A percentile compares a stretch with the other conserved stretches of the same genome.
Evolutionary conservation across 2,329 filamentous ascomycete species (phyloP).

Genomic region (Nothomitra cinnamomea): DNA sequence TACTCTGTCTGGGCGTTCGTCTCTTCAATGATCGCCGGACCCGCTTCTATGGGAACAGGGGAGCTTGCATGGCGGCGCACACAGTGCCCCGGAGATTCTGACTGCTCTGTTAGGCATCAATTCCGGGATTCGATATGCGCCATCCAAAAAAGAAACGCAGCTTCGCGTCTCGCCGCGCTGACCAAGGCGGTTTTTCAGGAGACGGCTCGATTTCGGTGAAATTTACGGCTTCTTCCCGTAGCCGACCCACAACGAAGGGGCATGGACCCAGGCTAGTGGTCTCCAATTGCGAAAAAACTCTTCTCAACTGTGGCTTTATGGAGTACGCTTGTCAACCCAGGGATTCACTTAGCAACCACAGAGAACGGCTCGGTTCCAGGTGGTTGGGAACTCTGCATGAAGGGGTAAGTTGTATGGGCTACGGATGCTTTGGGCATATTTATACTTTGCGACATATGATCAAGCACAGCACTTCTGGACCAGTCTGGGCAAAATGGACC

Average conservation of each 20-base stretch:
- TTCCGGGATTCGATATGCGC: background rate
- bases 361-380: conserved; percentile 1
- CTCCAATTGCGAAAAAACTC: no score
- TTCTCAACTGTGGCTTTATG: no score
- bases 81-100: background rate
- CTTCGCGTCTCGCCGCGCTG: no score
- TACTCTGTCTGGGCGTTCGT: background rate
- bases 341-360: background rate
- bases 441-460: no score
- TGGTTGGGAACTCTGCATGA: background rate
- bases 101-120: background rate
- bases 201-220: no score
- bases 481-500: no score
- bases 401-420: background rate
- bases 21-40: conserved; percentile 2
- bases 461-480: no score
- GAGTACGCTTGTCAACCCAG: background rate
- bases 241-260: no score
- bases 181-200: no score
- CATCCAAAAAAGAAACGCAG: background rate
- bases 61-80: background rate
- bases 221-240: no score
- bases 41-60: conserved; percentile 3
- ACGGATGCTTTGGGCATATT: no score
- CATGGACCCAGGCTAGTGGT: no score